Base-by-base conservation (phyloP, 2,329 filamentous ascomycete species). In the Phaeosphaeria sp. region DNA sequence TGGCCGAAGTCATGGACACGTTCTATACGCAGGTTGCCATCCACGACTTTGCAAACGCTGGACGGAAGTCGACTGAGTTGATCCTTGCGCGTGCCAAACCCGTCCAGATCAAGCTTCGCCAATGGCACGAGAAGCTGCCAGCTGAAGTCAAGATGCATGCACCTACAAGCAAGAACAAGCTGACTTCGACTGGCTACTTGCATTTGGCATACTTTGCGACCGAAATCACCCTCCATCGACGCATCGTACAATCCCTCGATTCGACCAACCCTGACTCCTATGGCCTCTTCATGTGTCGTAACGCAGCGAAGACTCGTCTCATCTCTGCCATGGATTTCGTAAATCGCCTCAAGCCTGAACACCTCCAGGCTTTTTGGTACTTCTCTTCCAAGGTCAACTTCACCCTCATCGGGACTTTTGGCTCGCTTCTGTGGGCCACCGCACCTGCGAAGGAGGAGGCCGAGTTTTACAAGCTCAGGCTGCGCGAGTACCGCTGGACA, bases 301-400 rank as follows among this genome's bases (percentile, higher is more conserved):
- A 90, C 56, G 94, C 94, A 3, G 94, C 94, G 52, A 97, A 97
- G 77, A 96, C 94, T 0, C 90, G 94, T 6, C 85, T 98, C 33
- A 97, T 97, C 72, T 96, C 91, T 21, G 93, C 93, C 63, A 96
- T 98, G 91, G 94, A 98, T 75, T 97, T 97, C 77, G 93, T 97
- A 68, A 97, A 97, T 78, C 89, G 94, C 0, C 85, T 98, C 30
- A 92, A 90, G 46, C 92, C 92, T 0, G 87, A 89, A 36, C 93
- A 98, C 69, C 84, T 97, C 27, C 88, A 90, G n/a, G 87, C 92
- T 0, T 97, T 97, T 79, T 98, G 94, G 94, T 93, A 91, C 73
- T 94, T 93, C 72, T 89, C 91, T 1, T 92, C 90, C 42, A 91
- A 92, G 70, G 91, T 90, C 39, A 97, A 97, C 78, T 97, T 98